Evolutionary conservation across 2,329 filamentous ascomycete genomes (phyloP).

Genomic region (Dryadomyces sulphureus): DNA sequence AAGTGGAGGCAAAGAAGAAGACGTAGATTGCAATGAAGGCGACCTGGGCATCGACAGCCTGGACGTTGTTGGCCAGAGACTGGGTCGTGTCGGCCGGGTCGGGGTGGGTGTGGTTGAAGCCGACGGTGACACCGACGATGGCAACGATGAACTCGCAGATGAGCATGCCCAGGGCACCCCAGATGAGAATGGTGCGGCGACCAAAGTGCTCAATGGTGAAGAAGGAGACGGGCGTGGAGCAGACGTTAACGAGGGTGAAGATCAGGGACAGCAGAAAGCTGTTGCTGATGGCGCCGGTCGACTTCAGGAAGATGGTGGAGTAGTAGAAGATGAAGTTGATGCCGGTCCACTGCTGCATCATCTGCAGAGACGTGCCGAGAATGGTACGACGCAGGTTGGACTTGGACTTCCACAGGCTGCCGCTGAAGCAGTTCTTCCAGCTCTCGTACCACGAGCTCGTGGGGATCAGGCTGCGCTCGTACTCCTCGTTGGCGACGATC

Average conservation of each 20-base stretch:
- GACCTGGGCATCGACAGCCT: slow-evolving; percentile 56
- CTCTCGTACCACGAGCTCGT: slow-evolving; percentile 46
- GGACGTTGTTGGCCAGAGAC: slow-evolving; percentile 34
- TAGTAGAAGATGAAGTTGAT: slow-evolving; percentile 87
- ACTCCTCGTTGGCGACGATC: slow-evolving; percentile 80
- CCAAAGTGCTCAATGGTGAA: slow-evolving; percentile 71
- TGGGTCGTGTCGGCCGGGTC: slow-evolving; percentile 25
- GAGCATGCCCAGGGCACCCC: slow-evolving; percentile 69
- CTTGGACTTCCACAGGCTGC: slow-evolving; percentile 46
- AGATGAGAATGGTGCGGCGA: slow-evolving; percentile 65
- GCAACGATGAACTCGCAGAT: slow-evolving; percentile 78
- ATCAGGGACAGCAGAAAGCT: slow-evolving; percentile 72
- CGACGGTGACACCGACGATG: slow-evolving; percentile 53
- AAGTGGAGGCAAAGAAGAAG: slow-evolving; percentile 82
- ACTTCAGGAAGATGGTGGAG: slow-evolving; percentile 72
- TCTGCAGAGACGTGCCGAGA: slow-evolving; percentile 58
- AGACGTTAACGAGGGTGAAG: slow-evolving; percentile 79
- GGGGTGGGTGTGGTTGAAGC: slow-evolving; percentile 32
- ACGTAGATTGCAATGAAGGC: slow-evolving; percentile 87
- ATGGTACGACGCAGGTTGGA: slow-evolving; percentile 58
- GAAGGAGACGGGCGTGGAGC: slow-evolving; percentile 76
- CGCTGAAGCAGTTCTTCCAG: slow-evolving; percentile 56
- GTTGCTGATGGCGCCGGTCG: slow-evolving; percentile 60
- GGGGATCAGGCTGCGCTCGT: slow-evolving; percentile 59
- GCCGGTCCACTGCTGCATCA: slow-evolving; percentile 73